These are phyloP conservation scores for Nakazawaea sp. DNA, from an alignment of 805 yeast species.

Conservation along the genomic window DNA sequence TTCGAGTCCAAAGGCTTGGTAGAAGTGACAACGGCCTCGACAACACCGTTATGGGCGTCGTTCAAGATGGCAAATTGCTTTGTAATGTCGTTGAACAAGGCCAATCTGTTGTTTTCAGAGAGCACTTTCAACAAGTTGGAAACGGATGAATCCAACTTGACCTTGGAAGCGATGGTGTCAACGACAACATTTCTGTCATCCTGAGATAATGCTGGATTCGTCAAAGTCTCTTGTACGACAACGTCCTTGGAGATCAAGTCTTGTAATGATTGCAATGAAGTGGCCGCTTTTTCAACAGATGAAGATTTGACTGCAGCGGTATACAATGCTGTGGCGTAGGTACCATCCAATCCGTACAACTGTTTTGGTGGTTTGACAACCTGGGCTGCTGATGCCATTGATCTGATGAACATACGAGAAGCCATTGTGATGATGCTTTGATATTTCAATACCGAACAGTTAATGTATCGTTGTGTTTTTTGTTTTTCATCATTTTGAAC, in stretches of 20 bases:
- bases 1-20: conserved; percentile 79
- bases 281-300: conserved; percentile 59
- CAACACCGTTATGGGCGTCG: conserved; percentile 87
- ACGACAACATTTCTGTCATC: conserved; percentile 71
- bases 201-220: conserved; percentile 78
- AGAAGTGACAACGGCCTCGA: conserved; percentile 89
- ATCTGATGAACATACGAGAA: conserved; percentile 61
- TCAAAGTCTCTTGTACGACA: conserved; percentile 53
- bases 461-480: too few relatives aligned
- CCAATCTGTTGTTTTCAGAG: conserved; percentile 92
- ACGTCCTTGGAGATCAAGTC: conserved; percentile 53
- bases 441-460: too few relatives aligned
- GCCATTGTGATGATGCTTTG: conserved; percentile 36
- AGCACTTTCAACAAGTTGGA: conserved; percentile 76
- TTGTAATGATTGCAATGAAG: conserved; percentile 55
- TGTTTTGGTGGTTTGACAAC: conserved; percentile 82
- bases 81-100: conserved; percentile 56
- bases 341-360: conserved; percentile 92
- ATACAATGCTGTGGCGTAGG: conserved; percentile 93
- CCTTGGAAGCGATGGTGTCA: conserved; percentile 41
- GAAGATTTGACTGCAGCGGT: conserved; percentile 84
- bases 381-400: conserved; percentile 66
- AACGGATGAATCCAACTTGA: conserved; percentile 59
- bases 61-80: conserved; percentile 68
- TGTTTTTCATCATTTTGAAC: too few relatives aligned